Evolutionary conservation across 306 rosid genomes (phyloP).

Genomic region (Myrica gale): DNA sequence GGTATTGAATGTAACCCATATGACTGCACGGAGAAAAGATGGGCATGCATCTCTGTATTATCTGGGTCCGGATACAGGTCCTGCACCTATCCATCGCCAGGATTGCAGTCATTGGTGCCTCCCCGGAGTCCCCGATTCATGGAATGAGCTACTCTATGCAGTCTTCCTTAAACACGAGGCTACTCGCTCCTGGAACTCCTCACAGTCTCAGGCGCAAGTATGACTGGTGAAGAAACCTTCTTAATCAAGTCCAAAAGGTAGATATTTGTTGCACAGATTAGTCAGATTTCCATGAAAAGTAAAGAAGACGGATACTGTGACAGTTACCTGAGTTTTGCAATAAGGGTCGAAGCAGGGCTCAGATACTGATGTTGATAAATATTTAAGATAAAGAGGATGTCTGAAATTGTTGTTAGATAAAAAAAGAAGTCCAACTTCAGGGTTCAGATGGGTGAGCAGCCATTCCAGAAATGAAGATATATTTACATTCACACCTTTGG

Average conservation of each 20-base stretch:
- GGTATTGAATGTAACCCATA: conserved; percentile 57
- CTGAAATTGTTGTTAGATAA: conserved; percentile 11
- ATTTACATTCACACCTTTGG: background rate
- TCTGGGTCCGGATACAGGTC: conserved; percentile 42
- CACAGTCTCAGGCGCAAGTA: conserved; percentile 13
- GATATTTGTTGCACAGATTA: background rate
- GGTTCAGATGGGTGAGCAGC: conserved; percentile 15
- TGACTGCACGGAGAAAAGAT: conserved; percentile 80
- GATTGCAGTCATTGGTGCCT: conserved; percentile 98
- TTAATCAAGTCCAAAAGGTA: conserved; percentile 1
- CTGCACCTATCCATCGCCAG: conserved; percentile 61
- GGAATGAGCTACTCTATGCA: conserved; percentile 87
- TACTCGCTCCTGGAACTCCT: conserved; percentile 19
- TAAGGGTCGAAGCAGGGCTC: background rate
- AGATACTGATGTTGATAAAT: conserved; percentile 17
- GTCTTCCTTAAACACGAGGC: conserved; percentile 44
- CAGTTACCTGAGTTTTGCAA: conserved; percentile 5
- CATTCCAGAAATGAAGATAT: background rate
- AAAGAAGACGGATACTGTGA: background rate
- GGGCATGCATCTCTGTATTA: conserved; percentile 80
- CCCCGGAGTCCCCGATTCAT: conserved; percentile 89
- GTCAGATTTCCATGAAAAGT: background rate
- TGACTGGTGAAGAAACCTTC: conserved; percentile 18
- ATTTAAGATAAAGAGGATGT: background rate
- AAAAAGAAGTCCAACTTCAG: background rate